Evolutionary conservation across 2,329 filamentous ascomycete species (phyloP), one percentile per base, ranked within the genome.

Genomic region (Thielaviopsis musarum): DNA sequence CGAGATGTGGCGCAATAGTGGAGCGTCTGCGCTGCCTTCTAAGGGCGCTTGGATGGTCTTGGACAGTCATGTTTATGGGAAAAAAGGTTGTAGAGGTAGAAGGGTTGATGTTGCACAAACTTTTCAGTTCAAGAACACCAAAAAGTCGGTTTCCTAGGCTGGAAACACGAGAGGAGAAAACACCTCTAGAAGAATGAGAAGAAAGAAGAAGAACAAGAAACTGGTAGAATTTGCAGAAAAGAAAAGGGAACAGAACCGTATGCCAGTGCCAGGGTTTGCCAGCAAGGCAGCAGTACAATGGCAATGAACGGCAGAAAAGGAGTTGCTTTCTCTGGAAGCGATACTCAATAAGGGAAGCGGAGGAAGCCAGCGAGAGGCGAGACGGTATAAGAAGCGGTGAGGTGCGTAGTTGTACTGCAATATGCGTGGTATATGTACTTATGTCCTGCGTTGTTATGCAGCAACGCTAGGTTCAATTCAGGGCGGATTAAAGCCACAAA

Each of bases 41-140:
- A 24, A 58, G 56, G 48, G 55, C 55, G 17, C 54, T 30, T 58
- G 59, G 56, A 9, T 58, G 26, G 21, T 61, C 59, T 15, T 58
- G 26, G 52, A 53, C 56, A 45, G 38, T n/a, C 59, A 61, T 61
- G 58, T 38, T 55, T 58, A 38, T 13, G 21, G 54, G 26, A 41
- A 52, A 38, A 28, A 13, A 24, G 34, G 17, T 49, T 24, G 51
- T 6, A 15, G 19, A 52, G 3, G 9, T 21, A 12, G 26, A 34
- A 12, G 30, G 10, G 5, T 34, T 34, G 30, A 34, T 34, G 30
- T 34, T 34, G 4, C 30, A 12, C 6, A 7, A 34, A 34, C 22
- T 52, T 52, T 52, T 38, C 28, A 54, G 53, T 54, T 24, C 30
- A 34, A 30, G 30, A 12, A 34, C 30, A 34, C 30, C 30, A 24